Evolutionary conservation across 805 yeast genomes (phyloP).

Genomic region (Candida sithepensis): DNA sequence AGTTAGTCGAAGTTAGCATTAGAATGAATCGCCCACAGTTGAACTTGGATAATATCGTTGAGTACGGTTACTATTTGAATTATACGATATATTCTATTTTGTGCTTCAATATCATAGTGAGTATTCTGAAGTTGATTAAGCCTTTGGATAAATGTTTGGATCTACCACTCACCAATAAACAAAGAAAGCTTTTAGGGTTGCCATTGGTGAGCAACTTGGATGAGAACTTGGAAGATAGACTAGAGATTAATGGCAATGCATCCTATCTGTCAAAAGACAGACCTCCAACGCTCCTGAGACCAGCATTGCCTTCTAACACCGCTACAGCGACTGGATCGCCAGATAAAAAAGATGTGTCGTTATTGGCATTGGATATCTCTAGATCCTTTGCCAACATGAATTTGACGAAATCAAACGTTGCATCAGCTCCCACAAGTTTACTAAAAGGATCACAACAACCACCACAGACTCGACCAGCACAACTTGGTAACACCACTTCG

Average conservation of each 20-base stretch:
- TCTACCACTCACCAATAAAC: constrained; percentile 44
- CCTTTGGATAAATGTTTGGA: constrained; percentile 50
- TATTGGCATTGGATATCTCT: constrained; percentile 22
- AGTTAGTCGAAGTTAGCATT: constrained; percentile 16
- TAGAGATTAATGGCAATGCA: constrained; percentile 2
- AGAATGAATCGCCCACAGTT: constrained; percentile 7
- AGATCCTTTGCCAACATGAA: constrained; percentile 29
- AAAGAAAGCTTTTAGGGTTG: constrained; percentile 45
- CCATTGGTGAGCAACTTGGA: constrained; percentile 11
- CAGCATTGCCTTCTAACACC: background rate
- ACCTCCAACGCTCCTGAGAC: background rate
- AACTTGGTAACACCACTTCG: background rate
- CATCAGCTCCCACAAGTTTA: background rate
- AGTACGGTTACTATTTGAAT: constrained; percentile 12
- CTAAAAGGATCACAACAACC: background rate
- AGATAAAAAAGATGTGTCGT: constrained; percentile 17
- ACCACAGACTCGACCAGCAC: background rate
- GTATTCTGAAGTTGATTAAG: constrained; percentile 31
- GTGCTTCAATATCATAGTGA: constrained; percentile 26
- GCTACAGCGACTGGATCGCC: constrained; percentile 3
- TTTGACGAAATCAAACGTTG: constrained; percentile 7
- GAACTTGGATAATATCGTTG: constrained; percentile 1
- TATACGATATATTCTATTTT: constrained; percentile 24
- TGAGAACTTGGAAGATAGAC: constrained; percentile 3
- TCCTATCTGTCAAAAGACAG: constrained; percentile 4